These are phyloP conservation scores for Stemphylium lycopersici DNA, from an alignment of 2,329 filamentous ascomycete genomes.

Conservation along the genomic window DNA sequence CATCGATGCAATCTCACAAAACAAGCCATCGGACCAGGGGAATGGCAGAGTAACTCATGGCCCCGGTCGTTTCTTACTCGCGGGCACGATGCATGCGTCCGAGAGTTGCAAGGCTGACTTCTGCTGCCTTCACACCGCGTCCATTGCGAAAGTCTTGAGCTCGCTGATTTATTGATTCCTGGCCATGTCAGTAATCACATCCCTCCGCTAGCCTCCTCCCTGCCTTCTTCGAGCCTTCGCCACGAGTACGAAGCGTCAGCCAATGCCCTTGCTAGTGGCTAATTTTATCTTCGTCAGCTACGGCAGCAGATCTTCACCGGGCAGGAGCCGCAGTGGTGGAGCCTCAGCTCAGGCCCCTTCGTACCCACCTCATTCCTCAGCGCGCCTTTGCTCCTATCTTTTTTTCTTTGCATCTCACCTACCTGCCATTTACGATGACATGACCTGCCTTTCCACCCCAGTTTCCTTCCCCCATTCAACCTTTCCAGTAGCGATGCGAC, in stretches of 20 bases:
- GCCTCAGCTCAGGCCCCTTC: conserved; percentile 10
- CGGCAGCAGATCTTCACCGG: conserved; percentile 6
- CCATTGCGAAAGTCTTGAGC: background rate
- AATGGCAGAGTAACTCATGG: too few species aligned
- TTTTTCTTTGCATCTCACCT: conserved; percentile 4
- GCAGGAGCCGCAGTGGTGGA: conserved; percentile 13
- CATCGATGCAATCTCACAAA: background rate
- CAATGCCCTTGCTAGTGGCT: conserved; percentile 7
- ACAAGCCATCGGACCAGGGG: background rate
- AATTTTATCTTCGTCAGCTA: conserved; percentile 18
- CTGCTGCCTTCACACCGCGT: too few species aligned
- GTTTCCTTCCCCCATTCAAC: background rate
- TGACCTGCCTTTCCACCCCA: conserved; percentile 6
- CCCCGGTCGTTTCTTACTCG: too few species aligned
- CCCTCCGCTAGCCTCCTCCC: background rate
- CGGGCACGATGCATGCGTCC: too few species aligned
- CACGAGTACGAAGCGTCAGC: conserved; percentile 2
- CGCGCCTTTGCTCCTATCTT: conserved; percentile 15
- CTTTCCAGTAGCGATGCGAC: conserved; percentile 15
- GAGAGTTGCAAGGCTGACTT: too few species aligned
- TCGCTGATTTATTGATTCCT: background rate
- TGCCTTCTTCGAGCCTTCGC: background rate
- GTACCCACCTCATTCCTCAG: conserved; percentile 7
- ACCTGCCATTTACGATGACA: conserved; percentile 13
- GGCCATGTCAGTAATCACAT: background rate